A percentile compares a stretch with the other conserved stretches of the same genome.
Evolutionary conservation across 352 stramenopile genomes (phyloP).

Genomic region (Nothophytophthora sp.): DNA sequence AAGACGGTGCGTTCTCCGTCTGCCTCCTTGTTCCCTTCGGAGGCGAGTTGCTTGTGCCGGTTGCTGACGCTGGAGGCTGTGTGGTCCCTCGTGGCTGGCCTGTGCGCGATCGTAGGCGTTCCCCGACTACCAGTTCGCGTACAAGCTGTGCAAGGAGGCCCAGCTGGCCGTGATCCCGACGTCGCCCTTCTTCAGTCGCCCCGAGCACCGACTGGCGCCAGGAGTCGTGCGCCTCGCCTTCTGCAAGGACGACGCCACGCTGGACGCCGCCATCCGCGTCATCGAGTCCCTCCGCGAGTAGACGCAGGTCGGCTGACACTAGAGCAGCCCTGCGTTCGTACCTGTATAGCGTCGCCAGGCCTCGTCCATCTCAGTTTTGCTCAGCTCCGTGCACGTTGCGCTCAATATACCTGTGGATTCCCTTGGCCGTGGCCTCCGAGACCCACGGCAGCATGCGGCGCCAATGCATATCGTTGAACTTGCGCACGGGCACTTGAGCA

Average conservation of each 20-base stretch:
- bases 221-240: constrained; percentile 93
- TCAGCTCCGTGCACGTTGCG: constrained; percentile 19
- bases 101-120: constrained; percentile 77
- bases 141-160: constrained; percentile 90
- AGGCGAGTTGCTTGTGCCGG: constrained; percentile 4
- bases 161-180: constrained; percentile 94
- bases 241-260: constrained; percentile 96
- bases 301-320: constrained; percentile 9
- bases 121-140: constrained; percentile 87
- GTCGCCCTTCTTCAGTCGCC: constrained; percentile 91
- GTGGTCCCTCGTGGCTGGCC: background rate
- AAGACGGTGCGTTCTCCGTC: constrained; percentile 49
- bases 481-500: constrained; percentile 63
- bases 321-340: constrained; percentile 15
- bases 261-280: constrained; percentile 84
- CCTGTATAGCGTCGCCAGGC: constrained; percentile 12
- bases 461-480: constrained; percentile 89
- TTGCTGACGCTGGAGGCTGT: constrained; percentile 2
- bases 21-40: background rate
- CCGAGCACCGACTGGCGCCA: constrained; percentile 77
- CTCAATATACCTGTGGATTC: constrained; percentile 49
- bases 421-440: constrained; percentile 49
- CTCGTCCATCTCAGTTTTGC: constrained; percentile 3
- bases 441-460: constrained; percentile 85
- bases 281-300: constrained; percentile 59